Percentiles rank a stretch among this genome's conserved stretches.
phyloP scores from a whole-genome alignment of 2,329 filamentous ascomycete species.

The Ustulina deusta region DNA sequence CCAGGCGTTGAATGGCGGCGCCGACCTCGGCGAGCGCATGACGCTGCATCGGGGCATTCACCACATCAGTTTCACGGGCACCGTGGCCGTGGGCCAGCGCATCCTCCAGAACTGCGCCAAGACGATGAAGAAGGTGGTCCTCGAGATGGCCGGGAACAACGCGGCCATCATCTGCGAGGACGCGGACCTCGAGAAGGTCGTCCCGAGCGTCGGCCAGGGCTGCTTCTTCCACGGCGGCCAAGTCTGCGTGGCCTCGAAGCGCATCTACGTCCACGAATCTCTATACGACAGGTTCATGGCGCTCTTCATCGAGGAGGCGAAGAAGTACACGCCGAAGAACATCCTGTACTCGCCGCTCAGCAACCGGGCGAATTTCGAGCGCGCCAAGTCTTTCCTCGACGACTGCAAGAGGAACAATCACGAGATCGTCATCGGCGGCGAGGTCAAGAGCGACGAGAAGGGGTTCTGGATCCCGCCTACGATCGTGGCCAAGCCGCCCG shows the following conservation, averaged over 20 bases:
- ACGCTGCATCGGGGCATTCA: constrained; percentile 66
- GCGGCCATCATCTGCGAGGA: constrained; percentile 66
- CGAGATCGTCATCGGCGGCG: constrained; percentile 63
- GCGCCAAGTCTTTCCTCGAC: constrained; percentile 66
- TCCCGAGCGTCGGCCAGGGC: constrained; percentile 59
- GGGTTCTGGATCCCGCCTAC: constrained; percentile 71
- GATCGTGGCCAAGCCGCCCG: constrained; percentile 68
- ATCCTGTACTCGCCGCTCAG: constrained; percentile 69
- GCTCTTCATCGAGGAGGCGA: constrained; percentile 57
- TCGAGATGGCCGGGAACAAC: constrained; percentile 68
- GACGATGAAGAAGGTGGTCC: constrained; percentile 66
- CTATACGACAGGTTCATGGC: constrained; percentile 68
- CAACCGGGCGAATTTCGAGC: constrained; percentile 74
- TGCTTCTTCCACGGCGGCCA: constrained; percentile 67
- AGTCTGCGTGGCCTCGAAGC: constrained; percentile 68
- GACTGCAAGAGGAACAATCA: constrained; percentile 67
- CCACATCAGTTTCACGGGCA: constrained; percentile 71
- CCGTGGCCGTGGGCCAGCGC: constrained; percentile 61
- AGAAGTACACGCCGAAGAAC: constrained; percentile 56
- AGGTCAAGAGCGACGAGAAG: constrained; percentile 52
- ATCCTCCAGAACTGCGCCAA: constrained; percentile 63
- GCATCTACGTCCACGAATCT: constrained; percentile 70
- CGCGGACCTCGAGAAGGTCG: constrained; percentile 61
- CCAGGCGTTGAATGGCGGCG: constrained; percentile 66
- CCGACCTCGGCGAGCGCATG: constrained; percentile 65